Evolutionary conservation across 805 yeast genomes (phyloP), one percentile per base, ranked within the genome.

Genomic region (Metschnikowia koreensis): DNA sequence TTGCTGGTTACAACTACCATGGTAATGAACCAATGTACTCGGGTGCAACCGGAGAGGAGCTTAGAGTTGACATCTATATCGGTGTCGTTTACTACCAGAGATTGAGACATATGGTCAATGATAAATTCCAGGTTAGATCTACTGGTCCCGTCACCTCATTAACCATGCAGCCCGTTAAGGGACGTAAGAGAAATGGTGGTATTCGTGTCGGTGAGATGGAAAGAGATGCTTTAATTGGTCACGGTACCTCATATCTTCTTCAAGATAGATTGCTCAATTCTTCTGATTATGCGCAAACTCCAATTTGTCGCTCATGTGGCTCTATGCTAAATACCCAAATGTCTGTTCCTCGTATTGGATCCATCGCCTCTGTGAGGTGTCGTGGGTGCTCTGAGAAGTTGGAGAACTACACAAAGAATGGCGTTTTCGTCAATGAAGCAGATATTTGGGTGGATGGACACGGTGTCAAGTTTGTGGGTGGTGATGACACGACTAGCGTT

Each of bases 121-220:
- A 94, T 70, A 94, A 94, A 81, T 94, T 91, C 88, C 99, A 94
- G 77, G 99, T 94, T 47, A 87, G 99, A 75, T 89, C 97, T 6
- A 94, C 99, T 15, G 99, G 99, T 67, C 98, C 98, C 7, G 98
- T 94, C 28, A 93, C 93, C 72, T 83, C 94, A 37, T 81, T 94
- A 68, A 94, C 98, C 15, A 91, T 93, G 97, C 99, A 94, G 80
- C 99, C 99, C 39, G 99, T 94, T 51, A 94, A 94, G 76, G 99
- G 99, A 65, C 87, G 99, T 77, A 94, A 94, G 85, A 84, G 98
- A 76, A 84, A 87, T 59, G 99, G 99, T 74, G 99, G 99, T 87
- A 94, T 94, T 62, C 96, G 99, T 81, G 96, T 94, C 38, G 99
- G 99, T 70, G 99, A 94, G 73, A 94, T 94, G 99, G 99, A 94